These are phyloP conservation scores for Trichomonascus vanleenenianus DNA, from an alignment of 805 yeast species.

Conservation along the genomic window DNA sequence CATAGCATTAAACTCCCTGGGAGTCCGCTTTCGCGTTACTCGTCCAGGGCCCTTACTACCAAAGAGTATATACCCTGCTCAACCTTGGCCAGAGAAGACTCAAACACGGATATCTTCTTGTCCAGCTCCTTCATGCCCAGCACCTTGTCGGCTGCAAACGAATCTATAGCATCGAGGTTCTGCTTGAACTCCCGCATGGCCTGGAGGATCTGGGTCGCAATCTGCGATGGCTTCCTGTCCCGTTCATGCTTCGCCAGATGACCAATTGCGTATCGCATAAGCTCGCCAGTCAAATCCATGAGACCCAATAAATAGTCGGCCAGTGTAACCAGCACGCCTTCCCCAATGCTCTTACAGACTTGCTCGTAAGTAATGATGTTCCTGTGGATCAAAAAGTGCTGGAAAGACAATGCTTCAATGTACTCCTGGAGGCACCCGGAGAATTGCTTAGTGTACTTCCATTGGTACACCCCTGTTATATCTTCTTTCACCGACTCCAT, in stretches of 20 bases:
- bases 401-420: constrained; percentile 23
- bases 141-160: neutral
- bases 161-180: constrained; percentile 8
- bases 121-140: constrained; percentile 10
- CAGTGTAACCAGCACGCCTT: constrained; percentile 11
- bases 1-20: no score
- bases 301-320: constrained; percentile 35
- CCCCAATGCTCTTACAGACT: constrained; percentile 4
- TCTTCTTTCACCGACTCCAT: constrained; percentile 6
- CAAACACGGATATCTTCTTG: constrained; percentile 14
- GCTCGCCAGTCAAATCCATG: constrained; percentile 37
- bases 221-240: constrained; percentile 3
- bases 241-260: constrained; percentile 14
- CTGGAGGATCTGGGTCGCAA: constrained; percentile 11
- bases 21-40: neutral
- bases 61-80: constrained; percentile 17
- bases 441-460: constrained; percentile 15
- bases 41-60: neutral
- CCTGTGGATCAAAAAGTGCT: constrained; percentile 13
- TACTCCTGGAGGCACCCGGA: constrained; percentile 23
- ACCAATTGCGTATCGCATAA: constrained; percentile 34
- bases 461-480: constrained; percentile 6
- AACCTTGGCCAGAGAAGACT: constrained; percentile 17
- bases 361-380: constrained; percentile 7
- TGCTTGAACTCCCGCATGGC: constrained; percentile 12